Base-by-base conservation (phyloP, 1,284 basidiomycete genomes). In the Xerocomus amazonicus region DNA sequence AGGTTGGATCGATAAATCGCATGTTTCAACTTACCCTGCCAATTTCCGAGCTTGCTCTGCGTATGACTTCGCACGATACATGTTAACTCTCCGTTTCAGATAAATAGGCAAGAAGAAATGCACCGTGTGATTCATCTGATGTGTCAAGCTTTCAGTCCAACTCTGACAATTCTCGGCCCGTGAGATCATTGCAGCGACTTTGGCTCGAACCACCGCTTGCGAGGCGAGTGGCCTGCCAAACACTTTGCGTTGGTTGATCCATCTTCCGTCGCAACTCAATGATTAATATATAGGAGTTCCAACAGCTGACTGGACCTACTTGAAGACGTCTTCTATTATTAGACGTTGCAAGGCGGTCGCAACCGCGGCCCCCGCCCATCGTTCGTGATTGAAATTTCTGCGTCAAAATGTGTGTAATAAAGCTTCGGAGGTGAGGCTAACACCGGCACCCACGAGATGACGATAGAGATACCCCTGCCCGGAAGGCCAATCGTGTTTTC, bases 401-500 rank as follows among this genome's bases (percentile, higher is more conserved):
- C n/a, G 9, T 29, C 16, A 10, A 28, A 16, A 4, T 9, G 23
- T 37, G 35, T 38, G 28, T 41, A 13, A 8, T 9, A 7, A n/a
- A 3, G 13, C 12, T 7, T 27, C 19, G 23, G 13, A 19, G 19
- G 16, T 12, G 39, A 9, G 23, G 14, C 14, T 4, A 27, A 27
- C 8, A 39, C 26, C 26, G 9, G n/a, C 28, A 29, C 39, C 26
- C n/a, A 41, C 28, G 39, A 29, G 16, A 31, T 16, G 16, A 31
- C 26, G 39, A 41, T 17, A 16, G 16, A 29, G 16, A 40, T 40
- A 8, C 26, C 26, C n/a, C 29, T 40, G 8, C n/a, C 39, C 26
- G 28, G 27, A 9, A 16, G 39, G 17, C 39, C 39, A 28, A 41
- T 29, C 4, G 91, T 87, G 71, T 95, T 88, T 62, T 83, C 85